These are phyloP conservation scores for Leccinellum luteum DNA, from an alignment of 768 basidiomycete genomes.

Conservation along the genomic window DNA sequence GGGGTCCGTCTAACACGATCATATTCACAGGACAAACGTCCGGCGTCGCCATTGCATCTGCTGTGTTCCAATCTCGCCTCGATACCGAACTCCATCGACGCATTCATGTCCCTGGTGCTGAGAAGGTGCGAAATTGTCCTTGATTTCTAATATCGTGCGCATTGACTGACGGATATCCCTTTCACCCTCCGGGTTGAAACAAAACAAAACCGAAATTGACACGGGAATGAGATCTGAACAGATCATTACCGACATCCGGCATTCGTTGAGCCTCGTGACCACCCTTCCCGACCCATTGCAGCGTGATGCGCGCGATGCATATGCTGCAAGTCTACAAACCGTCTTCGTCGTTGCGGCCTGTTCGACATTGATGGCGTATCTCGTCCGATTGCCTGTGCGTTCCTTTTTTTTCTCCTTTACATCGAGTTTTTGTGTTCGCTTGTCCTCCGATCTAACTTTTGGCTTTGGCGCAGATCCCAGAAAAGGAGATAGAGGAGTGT, in stretches of 20 bases:
- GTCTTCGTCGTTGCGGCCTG: conserved; percentile 21
- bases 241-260: conserved; percentile 19
- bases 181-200: neutral
- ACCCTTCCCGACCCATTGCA: conserved; percentile 11
- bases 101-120: conserved; percentile 11
- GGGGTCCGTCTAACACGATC: neutral
- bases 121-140: neutral
- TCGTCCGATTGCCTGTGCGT: conserved; percentile 19
- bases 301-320: conserved; percentile 17
- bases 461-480: conserved; percentile 6
- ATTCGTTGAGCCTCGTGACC: conserved; percentile 16
- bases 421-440: neutral
- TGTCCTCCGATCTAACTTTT: neutral
- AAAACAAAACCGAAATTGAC: neutral
- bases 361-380: conserved; percentile 17
- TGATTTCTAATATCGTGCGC: neutral
- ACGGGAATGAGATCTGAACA: neutral
- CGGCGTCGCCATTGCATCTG: conserved; percentile 20
- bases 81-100: conserved; percentile 12
- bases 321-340: conserved; percentile 17
- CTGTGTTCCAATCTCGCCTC: conserved; percentile 22
- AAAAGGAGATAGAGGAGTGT: conserved; percentile 4
- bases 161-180: neutral
- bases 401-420: neutral
- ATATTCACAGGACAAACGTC: conserved; percentile 17